Base-by-base conservation (phyloP, 345 rosid genomes). In the Boechera retrofracta region DNA sequence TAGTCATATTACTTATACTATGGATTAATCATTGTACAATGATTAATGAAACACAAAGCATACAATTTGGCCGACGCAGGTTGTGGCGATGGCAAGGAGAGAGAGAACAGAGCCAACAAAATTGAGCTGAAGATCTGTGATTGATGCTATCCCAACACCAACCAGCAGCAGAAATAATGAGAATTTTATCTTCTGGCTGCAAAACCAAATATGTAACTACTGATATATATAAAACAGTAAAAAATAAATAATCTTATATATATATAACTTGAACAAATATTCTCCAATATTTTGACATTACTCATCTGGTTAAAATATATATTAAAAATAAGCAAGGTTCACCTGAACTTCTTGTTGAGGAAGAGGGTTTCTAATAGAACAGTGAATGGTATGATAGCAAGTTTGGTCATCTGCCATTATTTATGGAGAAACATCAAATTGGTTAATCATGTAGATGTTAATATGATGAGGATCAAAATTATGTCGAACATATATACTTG, bases 21-120 rank as follows among this genome's bases (percentile, higher is more conserved):
- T 5, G 64, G 2, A 36, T n/a, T 5, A 4, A 44, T 44, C 7
- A 31, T 18, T 35, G 26, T 3, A 68, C 5, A 7, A 2, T 67
- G 61, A 39, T 49, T 45, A 29, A 45, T 5, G 39, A 29, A 44
- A 8, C 3, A 1, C 21, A 74, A 76, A 86, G 87, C 88, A 83
- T 92, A 95, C 99, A 72, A 95, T 95, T 82, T 95, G 99, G 29
- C 99, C 98, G 71, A 95, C 96, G 44, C 98, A 95, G 63, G 99
- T 95, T 21, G 98, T 95, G 35, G 75, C 72, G 7, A 95, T 92
- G 84, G 99, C 99, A 13, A 95, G 91, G 36, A 84, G 80, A 21
- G 99, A 92, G 51, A 95, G 87, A 67, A 89, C 72, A 11, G 99
- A 81, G 5, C 99, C 99, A 1, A 95, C 64, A 69, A 81, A 54